These are phyloP conservation scores for Fusarium pseudograminearum DNA, from an alignment of 2,329 filamentous ascomycete species.

Conservation along the genomic window DNA sequence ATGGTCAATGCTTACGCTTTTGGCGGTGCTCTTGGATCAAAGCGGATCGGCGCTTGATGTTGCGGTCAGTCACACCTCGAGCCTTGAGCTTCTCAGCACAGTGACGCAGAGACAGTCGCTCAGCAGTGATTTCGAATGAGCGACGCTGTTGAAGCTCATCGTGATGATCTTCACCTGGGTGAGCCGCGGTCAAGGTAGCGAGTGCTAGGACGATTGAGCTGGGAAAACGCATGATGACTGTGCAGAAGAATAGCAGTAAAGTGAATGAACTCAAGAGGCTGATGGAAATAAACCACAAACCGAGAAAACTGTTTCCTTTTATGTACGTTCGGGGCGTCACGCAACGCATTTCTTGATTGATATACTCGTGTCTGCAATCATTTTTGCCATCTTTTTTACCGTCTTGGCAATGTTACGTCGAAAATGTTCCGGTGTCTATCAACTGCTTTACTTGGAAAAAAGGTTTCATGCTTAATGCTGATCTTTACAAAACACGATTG, in stretches of 20 bases:
- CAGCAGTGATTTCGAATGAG: constrained; percentile 1
- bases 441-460: neutral
- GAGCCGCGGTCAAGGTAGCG: neutral
- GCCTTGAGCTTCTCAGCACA: constrained; percentile 61
- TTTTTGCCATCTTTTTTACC: neutral
- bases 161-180: constrained; percentile 10
- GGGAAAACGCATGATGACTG: neutral
- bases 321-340: neutral
- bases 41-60: constrained; percentile 58
- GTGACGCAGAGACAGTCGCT: constrained; percentile 55
- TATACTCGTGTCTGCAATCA: neutral
- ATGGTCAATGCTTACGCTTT: constrained; percentile 46
- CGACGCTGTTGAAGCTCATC: constrained; percentile 12
- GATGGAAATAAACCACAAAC: neutral
- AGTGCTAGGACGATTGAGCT: neutral
- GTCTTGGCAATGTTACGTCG: constrained; percentile 16
- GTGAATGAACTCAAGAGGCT: neutral
- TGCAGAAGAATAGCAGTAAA: neutral
- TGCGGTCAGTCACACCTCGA: constrained; percentile 58
- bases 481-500: neutral
- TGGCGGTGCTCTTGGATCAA: constrained; percentile 56
- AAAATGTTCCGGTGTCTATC: constrained; percentile 1
- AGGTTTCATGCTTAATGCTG: neutral
- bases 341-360: neutral
- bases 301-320: neutral